A percentile compares a stretch with the other conserved stretches of the same genome.
These are phyloP conservation scores for Opeltia flavorubescens DNA, from an alignment of 495 filamentous ascomycete species.

Conservation along the genomic window DNA sequence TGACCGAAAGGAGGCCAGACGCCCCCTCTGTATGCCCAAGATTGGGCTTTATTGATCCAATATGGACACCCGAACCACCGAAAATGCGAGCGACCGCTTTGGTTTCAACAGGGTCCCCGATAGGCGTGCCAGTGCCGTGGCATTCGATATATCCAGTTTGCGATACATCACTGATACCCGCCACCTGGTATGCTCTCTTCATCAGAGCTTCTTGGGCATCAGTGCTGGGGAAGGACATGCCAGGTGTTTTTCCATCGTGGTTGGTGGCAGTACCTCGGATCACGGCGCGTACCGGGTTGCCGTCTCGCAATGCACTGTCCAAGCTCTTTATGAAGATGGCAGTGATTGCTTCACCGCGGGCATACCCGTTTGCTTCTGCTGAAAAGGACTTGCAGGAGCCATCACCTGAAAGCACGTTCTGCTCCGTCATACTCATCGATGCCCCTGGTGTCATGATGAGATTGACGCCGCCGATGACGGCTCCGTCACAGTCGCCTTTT, in stretches of 20 bases:
- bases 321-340: conserved; percentile 25
- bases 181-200: conserved; percentile 19
- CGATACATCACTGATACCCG: conserved; percentile 10
- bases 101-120: conserved; percentile 5
- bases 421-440: conserved; percentile 17
- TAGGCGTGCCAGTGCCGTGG: conserved; percentile 1
- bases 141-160: not conserved
- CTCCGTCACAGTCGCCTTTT: conserved; percentile 24
- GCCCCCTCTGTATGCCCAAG: conserved; percentile 25
- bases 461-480: conserved; percentile 27
- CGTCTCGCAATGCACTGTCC: conserved; percentile 21
- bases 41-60: conserved; percentile 17
- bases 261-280: conserved; percentile 25
- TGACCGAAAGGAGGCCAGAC: conserved; percentile 20
- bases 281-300: conserved; percentile 24
- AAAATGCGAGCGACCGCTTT: not conserved
- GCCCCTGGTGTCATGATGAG: conserved; percentile 25
- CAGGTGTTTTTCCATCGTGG: conserved; percentile 19
- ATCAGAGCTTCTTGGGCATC: conserved; percentile 22
- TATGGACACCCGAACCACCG: not conserved
- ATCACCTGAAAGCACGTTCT: conserved; percentile 16
- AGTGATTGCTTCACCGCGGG: conserved; percentile 39
- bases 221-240: conserved; percentile 10
- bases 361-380: conserved; percentile 48
- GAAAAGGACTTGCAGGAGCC: conserved; percentile 46